These are phyloP conservation scores for Colletotrichum ledebouriae DNA, from an alignment of 2,329 filamentous ascomycete genomes.

Conservation along the genomic window DNA sequence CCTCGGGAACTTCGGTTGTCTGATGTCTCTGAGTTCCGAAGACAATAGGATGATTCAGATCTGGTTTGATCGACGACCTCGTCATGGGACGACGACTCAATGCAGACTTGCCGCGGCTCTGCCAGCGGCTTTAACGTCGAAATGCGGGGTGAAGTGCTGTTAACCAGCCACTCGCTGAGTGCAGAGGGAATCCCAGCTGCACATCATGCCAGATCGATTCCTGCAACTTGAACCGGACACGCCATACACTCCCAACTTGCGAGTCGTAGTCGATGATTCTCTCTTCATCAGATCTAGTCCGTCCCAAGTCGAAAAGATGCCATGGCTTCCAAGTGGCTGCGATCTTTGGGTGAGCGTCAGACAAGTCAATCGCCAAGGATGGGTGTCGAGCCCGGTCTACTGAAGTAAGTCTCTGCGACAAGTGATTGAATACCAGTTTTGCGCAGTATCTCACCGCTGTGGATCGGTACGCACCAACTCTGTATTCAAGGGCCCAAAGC, in stretches of 20 bases:
- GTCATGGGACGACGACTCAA: slow-evolving; percentile 21
- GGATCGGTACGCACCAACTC: slow-evolving; percentile 8
- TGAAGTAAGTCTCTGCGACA: no score
- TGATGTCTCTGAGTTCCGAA: slow-evolving; percentile 38
- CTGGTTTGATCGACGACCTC: slow-evolving; percentile 36
- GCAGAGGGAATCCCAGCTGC: slow-evolving; percentile 17
- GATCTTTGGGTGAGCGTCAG: slow-evolving; percentile 1
- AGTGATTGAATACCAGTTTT: background rate
- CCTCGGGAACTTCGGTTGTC: slow-evolving; percentile 38
- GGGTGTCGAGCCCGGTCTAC: no score
- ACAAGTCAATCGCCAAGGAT: no score
- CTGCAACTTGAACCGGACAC: slow-evolving; percentile 34
- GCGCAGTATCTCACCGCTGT: slow-evolving; percentile 1
- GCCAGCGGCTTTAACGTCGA: slow-evolving; percentile 9
- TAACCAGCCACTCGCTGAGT: background rate
- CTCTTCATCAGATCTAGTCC: slow-evolving; percentile 34
- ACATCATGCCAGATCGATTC: slow-evolving; percentile 40
- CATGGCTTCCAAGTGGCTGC: slow-evolving; percentile 8
- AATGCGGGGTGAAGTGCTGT: slow-evolving; percentile 33
- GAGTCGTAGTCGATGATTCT: slow-evolving; percentile 10
- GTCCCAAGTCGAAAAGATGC: slow-evolving; percentile 36
- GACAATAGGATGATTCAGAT: slow-evolving; percentile 41
- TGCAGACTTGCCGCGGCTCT: slow-evolving; percentile 27
- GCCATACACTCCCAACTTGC: background rate
- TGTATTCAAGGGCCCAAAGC: slow-evolving; percentile 23